A percentile compares a stretch with the other conserved stretches of the same genome.
Conservation (phyloP, 441 rosid species). For the Dalechampia spathulata region DNA sequence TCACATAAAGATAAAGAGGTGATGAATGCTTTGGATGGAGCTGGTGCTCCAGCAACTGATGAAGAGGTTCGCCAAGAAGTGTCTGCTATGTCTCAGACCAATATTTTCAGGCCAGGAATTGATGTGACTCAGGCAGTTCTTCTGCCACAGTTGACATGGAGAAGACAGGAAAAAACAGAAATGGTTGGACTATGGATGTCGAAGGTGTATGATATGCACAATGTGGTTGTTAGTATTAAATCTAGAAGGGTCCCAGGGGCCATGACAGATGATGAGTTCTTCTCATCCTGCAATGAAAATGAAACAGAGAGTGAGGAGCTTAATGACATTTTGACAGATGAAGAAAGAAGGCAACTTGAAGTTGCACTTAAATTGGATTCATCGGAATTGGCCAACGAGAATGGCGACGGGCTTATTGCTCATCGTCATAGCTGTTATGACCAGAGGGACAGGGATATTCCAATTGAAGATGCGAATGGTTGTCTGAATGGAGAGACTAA, state of each 20-base stretch:
- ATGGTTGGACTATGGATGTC: conserved; percentile 87
- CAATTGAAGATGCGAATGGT: conserved; percentile 43
- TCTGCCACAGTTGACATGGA: conserved; percentile 83
- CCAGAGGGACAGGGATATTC: conserved; percentile 82
- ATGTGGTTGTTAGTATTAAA: conserved; percentile 90
- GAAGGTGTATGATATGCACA: conserved; percentile 94
- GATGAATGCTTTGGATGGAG: conserved; percentile 91
- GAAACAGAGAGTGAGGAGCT: conserved; percentile 77
- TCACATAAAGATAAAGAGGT: conserved; percentile 91
- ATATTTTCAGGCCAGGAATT: conserved; percentile 90
- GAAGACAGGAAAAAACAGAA: conserved; percentile 91
- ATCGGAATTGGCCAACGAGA: conserved; percentile 45
- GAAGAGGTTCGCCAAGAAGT: conserved; percentile 90
- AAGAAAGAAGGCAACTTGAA: conserved; percentile 87
- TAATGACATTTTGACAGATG: conserved; percentile 67
- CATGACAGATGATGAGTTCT: conserved; percentile 83
- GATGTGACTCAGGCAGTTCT: conserved; percentile 92
- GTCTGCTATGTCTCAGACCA: conserved; percentile 83
- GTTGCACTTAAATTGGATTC: conserved; percentile 74
- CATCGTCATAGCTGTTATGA: conserved; percentile 76
- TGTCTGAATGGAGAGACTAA: conserved; percentile 45
- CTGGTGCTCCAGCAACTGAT: conserved; percentile 65
- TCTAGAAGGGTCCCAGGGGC: conserved; percentile 95
- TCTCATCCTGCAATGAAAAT: conserved; percentile 58
- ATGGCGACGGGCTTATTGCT: conserved; percentile 45